A percentile compares a stretch with the other conserved stretches of the same genome.
Evolutionary conservation across 2,329 filamentous ascomycete species (phyloP).

Genomic region (Neonectria sp.): DNA sequence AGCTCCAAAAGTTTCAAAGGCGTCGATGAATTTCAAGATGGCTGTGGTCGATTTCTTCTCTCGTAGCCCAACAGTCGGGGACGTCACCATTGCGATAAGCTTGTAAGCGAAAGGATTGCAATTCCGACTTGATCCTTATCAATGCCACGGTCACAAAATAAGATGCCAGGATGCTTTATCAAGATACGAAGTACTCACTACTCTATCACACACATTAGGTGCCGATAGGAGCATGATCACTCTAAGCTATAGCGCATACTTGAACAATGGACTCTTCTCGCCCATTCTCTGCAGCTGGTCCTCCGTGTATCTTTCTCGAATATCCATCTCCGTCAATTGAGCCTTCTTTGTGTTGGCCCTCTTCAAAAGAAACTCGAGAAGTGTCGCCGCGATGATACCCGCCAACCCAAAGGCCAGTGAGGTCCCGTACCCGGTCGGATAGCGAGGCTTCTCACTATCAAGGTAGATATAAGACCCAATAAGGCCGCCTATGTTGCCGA

Average conservation of each 20-base stretch:
- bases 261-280: slow-evolving; percentile 53
- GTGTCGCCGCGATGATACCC: slow-evolving; percentile 48
- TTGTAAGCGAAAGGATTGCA: background rate
- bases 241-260: slow-evolving; percentile 44
- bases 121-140: background rate
- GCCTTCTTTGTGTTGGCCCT: slow-evolving; percentile 46
- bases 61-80: background rate
- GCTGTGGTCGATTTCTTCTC: background rate
- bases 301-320: slow-evolving; percentile 44
- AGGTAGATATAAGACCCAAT: slow-evolving; percentile 58
- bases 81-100: background rate
- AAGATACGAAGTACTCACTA: background rate
- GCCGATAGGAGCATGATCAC: background rate
- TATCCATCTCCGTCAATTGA: slow-evolving; percentile 43
- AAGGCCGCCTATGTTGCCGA: slow-evolving; percentile 59
- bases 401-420: slow-evolving; percentile 50
- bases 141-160: background rate
- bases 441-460: slow-evolving; percentile 52
- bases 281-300: slow-evolving; percentile 50
- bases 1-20: background rate
- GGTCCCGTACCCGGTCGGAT: slow-evolving; percentile 54
- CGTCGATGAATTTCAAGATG: background rate
- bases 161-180: background rate
- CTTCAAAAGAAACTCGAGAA: slow-evolving; percentile 51
- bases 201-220: background rate